A percentile compares a stretch with the other conserved stretches of the same genome.
These are phyloP conservation scores for Fagus crenata DNA, from an alignment of 306 rosid genomes.

Conservation along the genomic window DNA sequence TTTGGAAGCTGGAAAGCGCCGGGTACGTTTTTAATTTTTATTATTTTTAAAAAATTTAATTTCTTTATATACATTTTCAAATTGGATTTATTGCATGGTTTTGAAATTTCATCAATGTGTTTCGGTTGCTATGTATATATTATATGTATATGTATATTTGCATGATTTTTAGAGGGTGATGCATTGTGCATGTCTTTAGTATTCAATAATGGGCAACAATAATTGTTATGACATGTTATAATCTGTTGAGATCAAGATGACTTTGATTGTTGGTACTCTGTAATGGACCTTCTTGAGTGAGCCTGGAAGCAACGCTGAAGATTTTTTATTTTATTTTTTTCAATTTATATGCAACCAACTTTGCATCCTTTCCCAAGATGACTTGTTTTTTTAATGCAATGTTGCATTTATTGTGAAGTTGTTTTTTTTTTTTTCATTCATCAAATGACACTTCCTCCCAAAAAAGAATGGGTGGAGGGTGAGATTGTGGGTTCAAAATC, in stretches of 20 bases:
- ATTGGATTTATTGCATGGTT: not conserved
- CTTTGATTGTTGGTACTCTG: not conserved
- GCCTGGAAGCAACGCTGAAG: not conserved
- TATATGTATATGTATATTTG: not conserved
- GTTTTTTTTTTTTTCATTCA: no score
- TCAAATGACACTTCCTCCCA: no score
- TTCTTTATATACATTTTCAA: conserved; percentile 6
- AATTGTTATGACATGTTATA: not conserved
- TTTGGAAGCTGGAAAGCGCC: conserved; percentile 95
- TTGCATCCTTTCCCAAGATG: not conserved
- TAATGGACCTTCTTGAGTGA: not conserved
- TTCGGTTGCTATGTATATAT: not conserved
- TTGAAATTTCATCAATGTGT: not conserved
- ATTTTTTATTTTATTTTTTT: not conserved
- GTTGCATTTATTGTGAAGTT: no score
- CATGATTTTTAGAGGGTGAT: not conserved
- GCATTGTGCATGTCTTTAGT: not conserved
- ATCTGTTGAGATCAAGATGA: not conserved
- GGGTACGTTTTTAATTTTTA: conserved; percentile 50
- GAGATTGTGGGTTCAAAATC: no score
- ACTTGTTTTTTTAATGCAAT: no score
- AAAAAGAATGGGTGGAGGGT: no score
- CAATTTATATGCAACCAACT: not conserved
- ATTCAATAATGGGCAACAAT: not conserved
- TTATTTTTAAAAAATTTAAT: not conserved